These are phyloP conservation scores for Kwoniella europaea DNA, from an alignment of 768 basidiomycete genomes.

Conservation along the genomic window DNA sequence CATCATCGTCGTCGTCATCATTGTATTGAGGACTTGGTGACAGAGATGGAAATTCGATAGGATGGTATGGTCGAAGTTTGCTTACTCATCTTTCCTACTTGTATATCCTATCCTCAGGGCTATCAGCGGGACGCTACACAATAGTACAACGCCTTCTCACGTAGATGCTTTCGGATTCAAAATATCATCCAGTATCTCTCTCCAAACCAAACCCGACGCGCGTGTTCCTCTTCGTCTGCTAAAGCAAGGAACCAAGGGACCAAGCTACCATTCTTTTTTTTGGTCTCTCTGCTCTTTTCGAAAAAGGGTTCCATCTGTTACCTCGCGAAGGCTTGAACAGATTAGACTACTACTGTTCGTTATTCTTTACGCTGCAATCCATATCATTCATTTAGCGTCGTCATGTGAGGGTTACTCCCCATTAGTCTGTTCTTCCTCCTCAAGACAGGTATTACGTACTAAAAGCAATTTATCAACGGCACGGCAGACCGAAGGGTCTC, in stretches of 20 bases:
- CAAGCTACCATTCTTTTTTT: conserved; percentile 9
- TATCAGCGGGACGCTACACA: neutral
- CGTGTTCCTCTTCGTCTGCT: neutral
- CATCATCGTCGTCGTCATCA: no score
- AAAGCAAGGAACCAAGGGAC: neutral
- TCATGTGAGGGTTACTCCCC: neutral
- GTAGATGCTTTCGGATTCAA: neutral
- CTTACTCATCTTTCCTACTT: no score
- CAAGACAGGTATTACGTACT: neutral
- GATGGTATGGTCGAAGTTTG: no score
- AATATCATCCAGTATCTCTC: neutral
- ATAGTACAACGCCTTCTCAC: neutral
- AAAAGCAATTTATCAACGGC: neutral
- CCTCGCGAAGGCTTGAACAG: neutral
- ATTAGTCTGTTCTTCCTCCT: neutral
- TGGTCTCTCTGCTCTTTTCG: neutral
- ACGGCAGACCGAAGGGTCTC: no score
- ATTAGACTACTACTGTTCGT: neutral
- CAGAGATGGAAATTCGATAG: no score
- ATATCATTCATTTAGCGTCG: conserved; percentile 3
- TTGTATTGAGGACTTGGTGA: no score
- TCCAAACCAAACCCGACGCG: neutral
- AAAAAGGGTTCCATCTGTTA: neutral
- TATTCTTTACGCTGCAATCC: no score
- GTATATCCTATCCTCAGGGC: no score